phyloP scores from a whole-genome alignment of 2,329 filamentous ascomycete genomes.

The Botryosphaeria agaves region DNA sequence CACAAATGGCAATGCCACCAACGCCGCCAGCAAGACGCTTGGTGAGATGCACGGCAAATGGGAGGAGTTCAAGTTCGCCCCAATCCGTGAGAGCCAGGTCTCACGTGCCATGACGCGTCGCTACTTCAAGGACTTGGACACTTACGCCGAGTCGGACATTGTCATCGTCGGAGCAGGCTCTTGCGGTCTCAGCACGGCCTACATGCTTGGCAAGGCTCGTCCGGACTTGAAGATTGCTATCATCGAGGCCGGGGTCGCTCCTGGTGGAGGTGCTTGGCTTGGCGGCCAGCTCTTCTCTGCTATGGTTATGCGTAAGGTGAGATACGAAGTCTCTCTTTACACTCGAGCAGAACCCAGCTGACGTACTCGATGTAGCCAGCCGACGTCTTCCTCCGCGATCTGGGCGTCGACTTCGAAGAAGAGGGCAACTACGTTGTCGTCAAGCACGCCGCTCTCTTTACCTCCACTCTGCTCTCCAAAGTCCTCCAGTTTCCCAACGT shows the following conservation, averaged over 20 bases:
- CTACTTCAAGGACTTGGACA: constrained; percentile 82
- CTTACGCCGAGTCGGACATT: constrained; percentile 80
- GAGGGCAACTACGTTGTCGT: constrained; percentile 81
- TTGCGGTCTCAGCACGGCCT: constrained; percentile 72
- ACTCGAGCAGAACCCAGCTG: too few relatives aligned
- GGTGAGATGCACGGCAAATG: constrained; percentile 59
- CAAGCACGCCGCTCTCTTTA: constrained; percentile 88
- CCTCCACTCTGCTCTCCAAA: constrained; percentile 67
- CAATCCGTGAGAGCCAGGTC: constrained; percentile 83
- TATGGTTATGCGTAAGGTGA: constrained; percentile 94
- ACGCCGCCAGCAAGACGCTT: constrained; percentile 40
- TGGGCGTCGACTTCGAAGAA: constrained; percentile 75
- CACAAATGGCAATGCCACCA: constrained; percentile 21
- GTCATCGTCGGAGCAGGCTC: constrained; percentile 86
- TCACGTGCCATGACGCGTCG: constrained; percentile 85
- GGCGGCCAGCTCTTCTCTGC: constrained; percentile 88
- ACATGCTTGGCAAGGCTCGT: constrained; percentile 64
- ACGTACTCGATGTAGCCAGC: too few relatives aligned
- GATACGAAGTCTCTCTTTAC: too few relatives aligned
- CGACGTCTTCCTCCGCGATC: constrained; percentile 63
- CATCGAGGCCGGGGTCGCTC: constrained; percentile 73
- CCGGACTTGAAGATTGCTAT: constrained; percentile 87
- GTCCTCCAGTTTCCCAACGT: constrained; percentile 77
- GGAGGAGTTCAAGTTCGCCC: constrained; percentile 66
- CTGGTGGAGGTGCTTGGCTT: constrained; percentile 80